Conservation (phyloP, 2,329 filamentous ascomycete genomes). For the Colletotrichum cordylinicola region DNA sequence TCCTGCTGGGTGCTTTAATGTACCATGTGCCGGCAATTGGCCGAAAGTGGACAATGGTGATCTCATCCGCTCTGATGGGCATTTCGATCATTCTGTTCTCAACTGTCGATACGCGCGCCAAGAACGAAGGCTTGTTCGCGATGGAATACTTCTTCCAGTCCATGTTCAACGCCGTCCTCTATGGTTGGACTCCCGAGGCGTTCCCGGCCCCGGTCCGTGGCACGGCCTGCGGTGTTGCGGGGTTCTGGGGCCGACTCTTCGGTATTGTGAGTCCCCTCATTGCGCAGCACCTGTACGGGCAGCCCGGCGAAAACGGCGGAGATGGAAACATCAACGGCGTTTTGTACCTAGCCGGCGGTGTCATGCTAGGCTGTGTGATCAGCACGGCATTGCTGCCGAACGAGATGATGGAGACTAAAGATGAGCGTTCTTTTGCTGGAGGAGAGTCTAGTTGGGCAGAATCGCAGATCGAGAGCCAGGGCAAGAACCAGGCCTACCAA, state of each 20-base stretch:
- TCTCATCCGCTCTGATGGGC: conserved; percentile 29
- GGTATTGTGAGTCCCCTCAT: conserved; percentile 64
- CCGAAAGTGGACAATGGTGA: conserved; percentile 30
- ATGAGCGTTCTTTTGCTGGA: conserved; percentile 26
- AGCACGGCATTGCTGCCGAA: conserved; percentile 54
- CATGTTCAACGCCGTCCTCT: conserved; percentile 25
- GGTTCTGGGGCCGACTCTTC: conserved; percentile 64
- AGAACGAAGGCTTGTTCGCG: conserved; percentile 30
- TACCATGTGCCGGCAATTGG: conserved; percentile 46
- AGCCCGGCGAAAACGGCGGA: conserved; percentile 32
- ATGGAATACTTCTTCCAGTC: conserved; percentile 36
- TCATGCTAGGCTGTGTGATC: conserved; percentile 57
- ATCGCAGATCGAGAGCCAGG: not conserved
- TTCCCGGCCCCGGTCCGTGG: conserved; percentile 53
- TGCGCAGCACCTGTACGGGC: conserved; percentile 48
- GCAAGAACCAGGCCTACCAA: not conserved
- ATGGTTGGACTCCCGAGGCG: conserved; percentile 22
- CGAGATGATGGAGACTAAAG: conserved; percentile 37
- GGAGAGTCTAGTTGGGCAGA: not conserved
- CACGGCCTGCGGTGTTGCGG: conserved; percentile 59
- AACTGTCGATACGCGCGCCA: conserved; percentile 28
- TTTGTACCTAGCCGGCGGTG: conserved; percentile 28
- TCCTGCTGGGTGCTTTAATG: conserved; percentile 51
- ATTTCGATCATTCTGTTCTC: conserved; percentile 30
- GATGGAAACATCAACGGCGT: not conserved